A percentile compares a stretch with the other conserved stretches of the same genome.
phyloP scores from a whole-genome alignment of 768 basidiomycete species.

The Infundibulicybe gibba region DNA sequence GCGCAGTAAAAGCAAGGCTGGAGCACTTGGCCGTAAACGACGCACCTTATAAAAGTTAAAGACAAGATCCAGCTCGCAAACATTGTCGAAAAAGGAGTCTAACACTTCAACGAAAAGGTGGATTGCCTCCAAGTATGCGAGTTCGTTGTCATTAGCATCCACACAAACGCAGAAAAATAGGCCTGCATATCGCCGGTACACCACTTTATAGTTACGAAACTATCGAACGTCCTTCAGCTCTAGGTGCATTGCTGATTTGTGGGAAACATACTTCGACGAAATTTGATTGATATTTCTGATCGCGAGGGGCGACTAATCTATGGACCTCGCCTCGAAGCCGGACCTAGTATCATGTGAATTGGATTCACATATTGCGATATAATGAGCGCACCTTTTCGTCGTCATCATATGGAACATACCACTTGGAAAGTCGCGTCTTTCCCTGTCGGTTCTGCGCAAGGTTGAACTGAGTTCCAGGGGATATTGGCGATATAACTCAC shows the following conservation, averaged over 20 bases:
- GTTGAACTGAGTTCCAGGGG: background rate
- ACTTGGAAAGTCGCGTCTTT: slow-evolving; percentile 96
- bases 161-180: slow-evolving; percentile 98
- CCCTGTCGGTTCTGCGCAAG: slow-evolving; percentile 89
- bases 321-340: slow-evolving; percentile 96
- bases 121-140: slow-evolving; percentile 96
- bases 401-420: slow-evolving; percentile 99
- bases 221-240: slow-evolving; percentile 24
- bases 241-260: slow-evolving; percentile 3
- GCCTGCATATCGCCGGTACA: slow-evolving; percentile 95
- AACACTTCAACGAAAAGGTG: slow-evolving; percentile 94
- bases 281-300: slow-evolving; percentile 99
- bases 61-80: slow-evolving; percentile 95
- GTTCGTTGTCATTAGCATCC: slow-evolving; percentile 97
- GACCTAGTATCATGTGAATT: slow-evolving; percentile 45
- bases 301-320: slow-evolving; percentile 89
- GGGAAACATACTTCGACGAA: slow-evolving; percentile 85
- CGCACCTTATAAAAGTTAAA: slow-evolving; percentile 97
- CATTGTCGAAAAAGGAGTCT: slow-evolving; percentile 99
- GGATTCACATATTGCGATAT: no score
- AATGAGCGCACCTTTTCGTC: slow-evolving; percentile 81
- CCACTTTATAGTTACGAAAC: slow-evolving; percentile 98
- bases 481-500: slow-evolving; percentile 31
- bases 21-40: background rate
- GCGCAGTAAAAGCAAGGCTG: background rate